These are phyloP conservation scores for Stagonosporopsis cucurbitacearum DNA, from an alignment of 2,329 filamentous ascomycete species.

Conservation along the genomic window DNA sequence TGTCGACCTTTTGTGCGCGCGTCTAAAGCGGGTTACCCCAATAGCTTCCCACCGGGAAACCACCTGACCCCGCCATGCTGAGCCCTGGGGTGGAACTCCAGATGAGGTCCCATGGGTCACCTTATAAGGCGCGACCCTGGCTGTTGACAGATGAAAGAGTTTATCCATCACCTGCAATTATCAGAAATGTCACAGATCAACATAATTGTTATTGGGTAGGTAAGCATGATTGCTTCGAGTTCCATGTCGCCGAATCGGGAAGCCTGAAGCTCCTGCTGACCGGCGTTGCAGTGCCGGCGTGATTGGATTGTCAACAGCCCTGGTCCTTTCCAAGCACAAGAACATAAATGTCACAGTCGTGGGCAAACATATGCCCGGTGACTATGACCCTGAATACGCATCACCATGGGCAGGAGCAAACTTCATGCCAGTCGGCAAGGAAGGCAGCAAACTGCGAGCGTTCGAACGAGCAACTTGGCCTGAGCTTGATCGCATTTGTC, in stretches of 20 bases:
- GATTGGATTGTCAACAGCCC: constrained; percentile 69
- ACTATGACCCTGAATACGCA: constrained; percentile 90
- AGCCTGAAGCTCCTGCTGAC: constrained; percentile 18
- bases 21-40: constrained; percentile 3
- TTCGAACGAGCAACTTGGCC: constrained; percentile 56
- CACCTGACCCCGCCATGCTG: constrained; percentile 11
- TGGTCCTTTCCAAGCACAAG: constrained; percentile 64
- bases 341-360: constrained; percentile 71
- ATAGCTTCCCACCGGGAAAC: constrained; percentile 13
- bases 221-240: constrained; percentile 35
- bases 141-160: background rate
- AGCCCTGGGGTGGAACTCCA: constrained; percentile 1
- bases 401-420: constrained; percentile 89
- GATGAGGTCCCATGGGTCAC: constrained; percentile 2
- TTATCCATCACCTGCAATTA: background rate
- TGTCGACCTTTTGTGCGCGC: constrained; percentile 26
- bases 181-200: constrained; percentile 32
- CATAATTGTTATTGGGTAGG: constrained; percentile 59
- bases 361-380: constrained; percentile 89
- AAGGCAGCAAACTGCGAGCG: constrained; percentile 47
- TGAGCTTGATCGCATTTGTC: constrained; percentile 53
- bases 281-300: constrained; percentile 64
- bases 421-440: constrained; percentile 64
- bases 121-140: constrained; percentile 9
- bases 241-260: constrained; percentile 4